Evolutionary conservation across 208 protist genomes (phyloP), one percentile per base, ranked within the genome.

Genomic region (Histomonas meleagridis): DNA sequence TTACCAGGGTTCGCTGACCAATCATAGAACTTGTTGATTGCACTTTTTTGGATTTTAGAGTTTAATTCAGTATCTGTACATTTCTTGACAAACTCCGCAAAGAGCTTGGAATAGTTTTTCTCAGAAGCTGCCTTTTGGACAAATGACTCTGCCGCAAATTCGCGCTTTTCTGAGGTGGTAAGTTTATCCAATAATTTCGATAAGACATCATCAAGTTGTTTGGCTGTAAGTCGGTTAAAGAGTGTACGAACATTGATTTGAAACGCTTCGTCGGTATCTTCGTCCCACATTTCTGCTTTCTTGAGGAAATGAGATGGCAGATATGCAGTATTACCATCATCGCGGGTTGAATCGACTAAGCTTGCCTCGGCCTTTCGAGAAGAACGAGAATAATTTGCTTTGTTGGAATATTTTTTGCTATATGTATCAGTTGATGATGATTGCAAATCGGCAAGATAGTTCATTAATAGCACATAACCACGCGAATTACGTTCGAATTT

Each of bases 251-350:
- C 21, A 10, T 86, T 51, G n/a, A 86, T 51, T 26, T 55, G 4
- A n/a, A 55, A 86, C 38, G 76, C 76, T 55, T 86, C 76, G 18
- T 86, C 76, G 0, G 76, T 55, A n/a, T 86, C 55, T 18, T 86
- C 21, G 46, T 86, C 46, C 46, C 40, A 86, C 46, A 38, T 12
- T 38, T 46, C 32, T 7, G 38, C 0, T 2, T 51, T 86, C 26
- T 86, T 86, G 18, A 51, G 38, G 5, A 57, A 32, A 12, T 43
- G n/a, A 14, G 76, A 57, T 1, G 76, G 76, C 16, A 72, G n/a
- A n/a, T n/a, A n/a, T n/a, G n/a, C n/a, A n/a, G n/a, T n/a, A n/a
- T n/a, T n/a, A n/a, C n/a, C n/a, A n/a, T n/a, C n/a, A n/a, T n/a
- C n/a, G n/a, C n/a, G n/a, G n/a, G n/a, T n/a, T n/a, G n/a, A n/a